Base-by-base conservation (phyloP, 768 basidiomycete genomes). In the Nidularia pulvinata region DNA sequence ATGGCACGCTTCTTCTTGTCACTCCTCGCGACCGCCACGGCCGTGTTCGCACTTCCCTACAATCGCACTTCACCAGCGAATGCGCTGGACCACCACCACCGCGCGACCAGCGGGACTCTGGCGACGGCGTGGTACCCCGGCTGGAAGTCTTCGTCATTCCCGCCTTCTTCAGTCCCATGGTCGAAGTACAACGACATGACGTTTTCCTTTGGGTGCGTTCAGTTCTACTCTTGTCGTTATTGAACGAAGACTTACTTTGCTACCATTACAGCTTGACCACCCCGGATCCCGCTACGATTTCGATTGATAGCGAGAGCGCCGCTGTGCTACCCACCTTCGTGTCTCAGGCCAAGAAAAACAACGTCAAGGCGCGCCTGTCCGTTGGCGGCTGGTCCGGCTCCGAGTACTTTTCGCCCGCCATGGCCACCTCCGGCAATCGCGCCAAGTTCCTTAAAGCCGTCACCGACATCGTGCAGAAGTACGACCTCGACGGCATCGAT, bases 301-400 rank as follows among this genome's bases (percentile, higher is more conserved):
- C 61, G 13, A 58, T 79, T 52, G 67, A 70, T 35, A 57, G 59
- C 10, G 77, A 78, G 0, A 78, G 83, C 50, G 65, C 69, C 37
- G 49, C 60, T 34, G 51, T 79, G 0, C 69, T 89, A 6, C 78
- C 79, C 0, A 54, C 69, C 6, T 89, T 90, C 52, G 87, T 89
- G 2, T 39, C 65, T 3, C 57, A 70, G 3, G 78, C 78, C 5
- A 68, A 76, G 33, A 51, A 63, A 2, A 61, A 79, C 59, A 60
- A 64, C 56, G 85, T 88, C 13, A 74, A 74, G 50, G 80, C 86
- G 0, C 60, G 78, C n/a, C 55, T 87, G 30, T 79, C 83, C 2
- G 70, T 91, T 30, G 89, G 89, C 13, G 89, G 89, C 32, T 90
- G 86, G 86, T 73, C 70, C 1, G 89, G 88, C 1, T 75, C 82